Conservation (phyloP, 768 basidiomycete species). For the Nidularia sp. region DNA sequence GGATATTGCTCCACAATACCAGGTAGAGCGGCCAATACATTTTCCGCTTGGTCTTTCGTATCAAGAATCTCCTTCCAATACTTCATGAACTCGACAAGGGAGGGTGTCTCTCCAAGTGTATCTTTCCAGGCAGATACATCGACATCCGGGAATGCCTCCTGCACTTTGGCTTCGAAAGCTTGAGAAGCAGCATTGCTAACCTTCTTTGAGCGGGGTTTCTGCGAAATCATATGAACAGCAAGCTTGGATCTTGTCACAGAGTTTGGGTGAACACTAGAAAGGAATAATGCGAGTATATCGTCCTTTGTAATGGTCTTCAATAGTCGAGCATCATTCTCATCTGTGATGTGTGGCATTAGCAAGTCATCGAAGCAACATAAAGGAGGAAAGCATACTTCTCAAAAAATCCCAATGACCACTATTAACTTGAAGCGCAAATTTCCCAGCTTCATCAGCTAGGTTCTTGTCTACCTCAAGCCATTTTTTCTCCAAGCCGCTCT, state of each 20-base stretch:
- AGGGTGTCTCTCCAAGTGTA: constrained; percentile 53
- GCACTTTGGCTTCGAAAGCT: constrained; percentile 55
- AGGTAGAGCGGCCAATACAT: constrained; percentile 53
- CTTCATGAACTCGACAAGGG: constrained; percentile 52
- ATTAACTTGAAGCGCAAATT: constrained; percentile 68
- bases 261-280: constrained; percentile 61
- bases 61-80: constrained; percentile 55
- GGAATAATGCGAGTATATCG: constrained; percentile 72
- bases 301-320: constrained; percentile 66
- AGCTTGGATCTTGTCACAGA: constrained; percentile 74
- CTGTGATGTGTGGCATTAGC: constrained; percentile 34
- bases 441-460: constrained; percentile 70
- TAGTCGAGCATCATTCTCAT: constrained; percentile 63
- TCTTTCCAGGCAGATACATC: constrained; percentile 49
- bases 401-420: constrained; percentile 85
- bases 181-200: constrained; percentile 62
- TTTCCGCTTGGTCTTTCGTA: constrained; percentile 33
- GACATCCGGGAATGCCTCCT: constrained; percentile 40
- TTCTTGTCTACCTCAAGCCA: constrained; percentile 90
- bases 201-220: constrained; percentile 53
- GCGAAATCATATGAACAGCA: constrained; percentile 77
- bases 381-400: constrained; percentile 52
- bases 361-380: background rate
- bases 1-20: constrained; percentile 54
- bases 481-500: constrained; percentile 68